phyloP scores from a whole-genome alignment of 805 yeast species.

The Ogataea henricii region DNA sequence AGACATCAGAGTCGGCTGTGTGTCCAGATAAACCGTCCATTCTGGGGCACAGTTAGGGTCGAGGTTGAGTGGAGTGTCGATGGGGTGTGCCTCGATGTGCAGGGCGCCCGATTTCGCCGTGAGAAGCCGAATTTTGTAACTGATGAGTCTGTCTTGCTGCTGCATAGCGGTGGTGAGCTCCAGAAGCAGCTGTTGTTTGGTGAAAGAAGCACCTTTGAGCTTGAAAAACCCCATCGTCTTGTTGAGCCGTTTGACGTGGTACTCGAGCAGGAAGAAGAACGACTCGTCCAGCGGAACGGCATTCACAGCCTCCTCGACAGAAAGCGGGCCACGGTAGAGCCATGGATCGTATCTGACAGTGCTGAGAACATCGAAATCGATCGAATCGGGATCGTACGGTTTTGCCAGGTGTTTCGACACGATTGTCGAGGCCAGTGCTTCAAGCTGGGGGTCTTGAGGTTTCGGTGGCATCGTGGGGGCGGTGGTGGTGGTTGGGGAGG shows the following conservation, averaged over 20 bases:
- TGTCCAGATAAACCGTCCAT: slow-evolving; percentile 69
- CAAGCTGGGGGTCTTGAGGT: slow-evolving; percentile 1
- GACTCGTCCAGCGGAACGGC: slow-evolving; percentile 29
- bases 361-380: slow-evolving; percentile 58
- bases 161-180: slow-evolving; percentile 42
- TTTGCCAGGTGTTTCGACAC: slow-evolving; percentile 12
- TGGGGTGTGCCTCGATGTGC: slow-evolving; percentile 37
- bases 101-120: slow-evolving; percentile 31
- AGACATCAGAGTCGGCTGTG: slow-evolving; percentile 52
- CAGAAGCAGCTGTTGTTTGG: slow-evolving; percentile 43
- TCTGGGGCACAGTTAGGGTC: slow-evolving; percentile 15
- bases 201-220: slow-evolving; percentile 39
- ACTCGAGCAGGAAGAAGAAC: slow-evolving; percentile 61
- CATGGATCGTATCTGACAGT: slow-evolving; percentile 78
- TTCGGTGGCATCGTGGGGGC: neutral
- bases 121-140: slow-evolving; percentile 52
- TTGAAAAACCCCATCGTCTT: slow-evolving; percentile 57
- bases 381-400: slow-evolving; percentile 17
- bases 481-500: neutral
- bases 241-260: slow-evolving; percentile 63
- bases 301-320: slow-evolving; percentile 28
- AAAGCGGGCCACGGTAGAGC: slow-evolving; percentile 35
- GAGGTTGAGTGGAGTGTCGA: slow-evolving; percentile 9
- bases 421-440: slow-evolving; percentile 9
- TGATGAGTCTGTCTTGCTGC: slow-evolving; percentile 30